Evolutionary conservation across 1,284 basidiomycete genomes (phyloP).

Genomic region (Cryptococcus deneoformans): DNA sequence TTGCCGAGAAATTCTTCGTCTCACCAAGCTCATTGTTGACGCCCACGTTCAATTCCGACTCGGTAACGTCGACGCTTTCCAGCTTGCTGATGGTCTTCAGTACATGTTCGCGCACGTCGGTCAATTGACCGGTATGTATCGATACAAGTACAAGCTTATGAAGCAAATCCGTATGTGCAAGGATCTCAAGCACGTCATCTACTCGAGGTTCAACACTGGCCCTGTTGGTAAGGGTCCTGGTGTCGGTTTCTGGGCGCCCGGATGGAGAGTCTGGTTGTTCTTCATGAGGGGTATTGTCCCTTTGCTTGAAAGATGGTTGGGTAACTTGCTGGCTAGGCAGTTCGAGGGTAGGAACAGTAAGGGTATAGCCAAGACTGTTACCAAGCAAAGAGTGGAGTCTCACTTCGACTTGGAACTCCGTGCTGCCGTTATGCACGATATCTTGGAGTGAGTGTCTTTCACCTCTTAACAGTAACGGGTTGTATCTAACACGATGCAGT

Average conservation of each 20-base stretch:
- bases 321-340: slow-evolving; percentile 95
- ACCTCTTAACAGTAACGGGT: too few species aligned
- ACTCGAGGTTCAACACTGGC: slow-evolving; percentile 84
- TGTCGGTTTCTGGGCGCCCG: slow-evolving; percentile 99
- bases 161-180: slow-evolving; percentile 99
- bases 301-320: slow-evolving; percentile 94
- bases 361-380: slow-evolving; percentile 91
- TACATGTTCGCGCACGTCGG: slow-evolving; percentile 98
- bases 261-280: slow-evolving; percentile 99
- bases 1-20: slow-evolving; percentile 93
- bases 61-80: slow-evolving; percentile 98
- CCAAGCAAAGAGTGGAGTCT: slow-evolving; percentile 98
- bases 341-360: slow-evolving; percentile 98
- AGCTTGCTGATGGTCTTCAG: slow-evolving; percentile 96
- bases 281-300: slow-evolving; percentile 99
- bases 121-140: slow-evolving; percentile 98
- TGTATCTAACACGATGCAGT: slow-evolving; percentile 24
- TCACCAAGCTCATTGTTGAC: slow-evolving; percentile 98
- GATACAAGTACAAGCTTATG: slow-evolving; percentile 90
- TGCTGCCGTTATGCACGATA: slow-evolving; percentile 99
- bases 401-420: slow-evolving; percentile 98
- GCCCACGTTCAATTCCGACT: slow-evolving; percentile 98
- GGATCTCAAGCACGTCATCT: slow-evolving; percentile 94
- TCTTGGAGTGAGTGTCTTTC: slow-evolving; percentile 60
- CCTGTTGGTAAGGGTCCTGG: slow-evolving; percentile 99